Evolutionary conservation across 192 early-diverging fungal species (phyloP), one percentile per base, ranked within the genome.

Genomic region (Coemansia sp.): DNA sequence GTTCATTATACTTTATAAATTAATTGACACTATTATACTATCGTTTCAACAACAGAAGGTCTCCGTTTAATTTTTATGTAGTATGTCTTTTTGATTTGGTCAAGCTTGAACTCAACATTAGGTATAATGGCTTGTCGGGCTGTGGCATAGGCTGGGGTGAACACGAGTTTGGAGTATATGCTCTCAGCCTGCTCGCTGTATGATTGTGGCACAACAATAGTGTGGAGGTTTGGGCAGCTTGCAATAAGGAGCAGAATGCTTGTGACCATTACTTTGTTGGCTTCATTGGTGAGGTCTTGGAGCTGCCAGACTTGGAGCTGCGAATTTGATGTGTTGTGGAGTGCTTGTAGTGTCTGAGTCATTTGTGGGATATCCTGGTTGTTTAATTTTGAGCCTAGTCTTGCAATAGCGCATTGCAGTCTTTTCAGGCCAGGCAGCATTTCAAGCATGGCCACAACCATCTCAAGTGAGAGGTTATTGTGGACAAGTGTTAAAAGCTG

Each of bases 291-390:
- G 50, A 10, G 27, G 12, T 23, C 23, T 0, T 35, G 32, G 21
- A 54, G 14, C 53, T 54, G n/a, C 53, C 53, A 54, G 16, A 54
- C 23, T 9, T 54, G 53, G 4, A 54, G 53, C 12, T 38, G 21
- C 14, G 53, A 40, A n/a, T 4, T 2, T 12, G 22, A 23, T 19
- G 18, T n/a, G 9, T 46, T 18, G 19, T 46, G 18, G 3, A 22
- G n/a, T 46, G 22, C 3, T 18, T 23, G 16, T 2, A 19, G 30
- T n/a, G 31, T 54, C n/a, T 23, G 22, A n/a, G 19, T 8, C 1
- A 46, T 23, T 7, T 46, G 9, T 46, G 14, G 44, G 5, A 19
- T 19, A 18, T 46, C 35, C 35, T 16, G 35, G 35, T 40, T 3
- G 35, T 54, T 6, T n/a, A n/a, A n/a, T n/a, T n/a, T n/a, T n/a